Base-by-base conservation (phyloP, 1,284 basidiomycete genomes). In the Sporisorium reilianum region DNA sequence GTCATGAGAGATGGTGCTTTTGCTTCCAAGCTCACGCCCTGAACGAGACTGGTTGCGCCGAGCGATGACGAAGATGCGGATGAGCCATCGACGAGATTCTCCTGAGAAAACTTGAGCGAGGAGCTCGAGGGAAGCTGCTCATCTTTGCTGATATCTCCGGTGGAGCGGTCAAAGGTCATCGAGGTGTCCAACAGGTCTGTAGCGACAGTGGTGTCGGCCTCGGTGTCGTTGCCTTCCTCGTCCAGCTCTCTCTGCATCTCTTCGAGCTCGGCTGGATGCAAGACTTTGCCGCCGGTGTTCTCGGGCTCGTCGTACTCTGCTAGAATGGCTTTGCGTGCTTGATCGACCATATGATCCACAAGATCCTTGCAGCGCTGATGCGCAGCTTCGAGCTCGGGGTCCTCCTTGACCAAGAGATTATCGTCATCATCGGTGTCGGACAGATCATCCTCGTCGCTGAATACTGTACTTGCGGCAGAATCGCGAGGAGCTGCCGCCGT, bases 201-300 rank as follows among this genome's bases (percentile, higher is more conserved):
- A 1, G 59, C 56, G 14, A 34, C 36, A 2, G 69, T 66, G 8
- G 52, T 46, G 22, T 56, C 66, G 5, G 56, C 62, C 14, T 45
- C 52, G 0, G 40, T 60, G 16, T 58, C 53, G 14, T 63, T 49
- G 25, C 26, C 59, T 9, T 68, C 50, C 20, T 64, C 45, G n/a
- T 56, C 72, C 28, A 44, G 18, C 57, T 67, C 62, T 20, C 72
- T 48, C 16, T 60, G 65, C 58, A 67, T 63, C 64, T 75, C 64
- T 53, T 73, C 71, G 16, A 80, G 25, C 51, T 82, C 81, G 3
- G 68, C 66, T 2, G 81, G 75, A 55, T 82, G 81, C 26, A 82
- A 50, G 18, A 82, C 80, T 42, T 77, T 81, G 30, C 66, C 66
- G 16, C 60, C 58, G 2, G 45, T 40, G 23, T 46, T 45, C n/a